These are phyloP conservation scores for Fusarium fracticaudum DNA, from an alignment of 2,329 filamentous ascomycete species.

Conservation along the genomic window DNA sequence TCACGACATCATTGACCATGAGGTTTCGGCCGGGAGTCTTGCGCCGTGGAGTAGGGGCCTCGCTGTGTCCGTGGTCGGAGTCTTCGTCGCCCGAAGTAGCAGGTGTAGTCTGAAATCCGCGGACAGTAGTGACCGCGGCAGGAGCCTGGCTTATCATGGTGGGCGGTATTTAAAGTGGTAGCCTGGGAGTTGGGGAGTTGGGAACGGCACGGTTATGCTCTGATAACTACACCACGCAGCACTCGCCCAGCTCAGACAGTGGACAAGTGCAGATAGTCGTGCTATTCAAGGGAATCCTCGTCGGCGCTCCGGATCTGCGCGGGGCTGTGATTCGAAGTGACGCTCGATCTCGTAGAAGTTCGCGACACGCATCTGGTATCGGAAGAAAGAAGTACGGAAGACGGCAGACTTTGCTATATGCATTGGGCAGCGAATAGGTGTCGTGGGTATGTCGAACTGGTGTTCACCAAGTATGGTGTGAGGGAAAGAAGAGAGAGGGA, in stretches of 20 bases:
- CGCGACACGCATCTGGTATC: conserved; percentile 65
- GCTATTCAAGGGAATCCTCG: conserved; percentile 59
- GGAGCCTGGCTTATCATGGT: conserved; percentile 59
- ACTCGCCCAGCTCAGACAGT: conserved; percentile 21
- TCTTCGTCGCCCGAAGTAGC: conserved; percentile 67
- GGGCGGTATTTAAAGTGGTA: conserved; percentile 26
- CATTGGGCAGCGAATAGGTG: conserved; percentile 57
- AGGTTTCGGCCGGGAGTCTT: conserved; percentile 51
- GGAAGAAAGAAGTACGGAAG: conserved; percentile 60
- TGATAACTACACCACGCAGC: conserved; percentile 30
- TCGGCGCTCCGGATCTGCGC: conserved; percentile 68
- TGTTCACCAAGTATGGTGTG: conserved; percentile 45
- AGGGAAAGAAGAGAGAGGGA: conserved; percentile 28
- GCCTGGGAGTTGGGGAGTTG: background rate
- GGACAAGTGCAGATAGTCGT: conserved; percentile 34
- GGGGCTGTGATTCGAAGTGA: conserved; percentile 61
- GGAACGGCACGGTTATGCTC: conserved; percentile 31
- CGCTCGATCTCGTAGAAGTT: conserved; percentile 60
- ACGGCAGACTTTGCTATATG: conserved; percentile 61
- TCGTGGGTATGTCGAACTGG: conserved; percentile 24
- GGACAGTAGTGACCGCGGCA: conserved; percentile 63
- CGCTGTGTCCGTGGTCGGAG: conserved; percentile 58
- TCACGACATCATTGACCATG: conserved; percentile 67
- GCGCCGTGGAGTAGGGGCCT: conserved; percentile 52
- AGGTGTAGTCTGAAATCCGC: conserved; percentile 66